Percentiles rank a stretch among this genome's conserved stretches.
Evolutionary conservation across 2,329 filamentous ascomycete species (phyloP).

Genomic region (Macrophomina tecta): DNA sequence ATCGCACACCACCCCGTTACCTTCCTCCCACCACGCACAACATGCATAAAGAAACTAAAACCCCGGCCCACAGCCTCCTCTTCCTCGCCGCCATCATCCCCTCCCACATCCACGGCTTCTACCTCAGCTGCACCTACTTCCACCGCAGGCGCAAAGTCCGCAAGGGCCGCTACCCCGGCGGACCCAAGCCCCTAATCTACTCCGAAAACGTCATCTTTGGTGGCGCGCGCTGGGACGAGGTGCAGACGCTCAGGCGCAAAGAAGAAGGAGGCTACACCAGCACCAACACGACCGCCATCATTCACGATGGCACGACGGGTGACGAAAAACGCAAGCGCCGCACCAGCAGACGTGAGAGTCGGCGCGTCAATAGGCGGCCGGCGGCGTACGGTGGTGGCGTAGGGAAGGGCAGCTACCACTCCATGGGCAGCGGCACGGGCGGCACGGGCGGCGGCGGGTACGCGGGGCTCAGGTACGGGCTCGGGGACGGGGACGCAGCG

Average conservation of each 20-base stretch:
- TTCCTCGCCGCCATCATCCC: conserved; percentile 30
- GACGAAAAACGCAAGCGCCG: neutral
- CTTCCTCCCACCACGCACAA: neutral
- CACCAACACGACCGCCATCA: neutral
- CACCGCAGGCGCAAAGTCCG: conserved; percentile 27
- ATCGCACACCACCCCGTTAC: neutral
- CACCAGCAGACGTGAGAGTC: neutral
- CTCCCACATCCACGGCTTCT: conserved; percentile 30
- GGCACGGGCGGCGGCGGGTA: neutral
- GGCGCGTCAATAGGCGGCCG: neutral
- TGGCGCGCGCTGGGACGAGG: conserved; percentile 23
- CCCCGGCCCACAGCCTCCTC: conserved; percentile 14
- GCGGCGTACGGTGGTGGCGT: neutral
- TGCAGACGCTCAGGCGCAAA: conserved; percentile 2
- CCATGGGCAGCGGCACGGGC: neutral
- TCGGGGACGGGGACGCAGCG: conserved; percentile 5
- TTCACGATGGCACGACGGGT: too few species aligned
- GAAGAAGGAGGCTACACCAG: neutral
- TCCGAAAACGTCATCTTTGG: conserved; percentile 27
- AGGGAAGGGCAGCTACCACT: neutral
- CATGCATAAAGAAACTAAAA: too few species aligned
- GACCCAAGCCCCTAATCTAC: conserved; percentile 23
- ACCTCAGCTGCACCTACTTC: conserved; percentile 30
- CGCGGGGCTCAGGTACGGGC: conserved; percentile 1
- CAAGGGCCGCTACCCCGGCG: conserved; percentile 28